Base-by-base conservation (phyloP, 2,329 filamentous ascomycete species). In the Ophiognomonia clavigignenti-juglandacearum region DNA sequence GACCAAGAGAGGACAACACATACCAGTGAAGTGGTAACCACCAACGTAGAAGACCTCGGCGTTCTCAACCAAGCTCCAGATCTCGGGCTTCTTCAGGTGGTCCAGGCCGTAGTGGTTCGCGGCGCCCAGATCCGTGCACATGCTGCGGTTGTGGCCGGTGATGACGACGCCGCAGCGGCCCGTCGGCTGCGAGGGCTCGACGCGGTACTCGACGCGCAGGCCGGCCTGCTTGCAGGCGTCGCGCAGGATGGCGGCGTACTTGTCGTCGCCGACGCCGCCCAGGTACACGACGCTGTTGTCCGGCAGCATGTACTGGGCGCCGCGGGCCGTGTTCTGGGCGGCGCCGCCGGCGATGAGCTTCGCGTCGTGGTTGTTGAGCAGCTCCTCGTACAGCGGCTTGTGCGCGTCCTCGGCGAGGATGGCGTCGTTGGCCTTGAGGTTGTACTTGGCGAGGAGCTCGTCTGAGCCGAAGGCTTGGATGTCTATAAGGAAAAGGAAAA, bases 51-150 rank as follows among this genome's bases (percentile, higher is more conserved):
- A 96, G 60, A 86, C 77, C 64, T 91, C 80, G 47, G 92, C 91
- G 59, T 86, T 83, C 80, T 97, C 82, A 51, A 93, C 93, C 43
- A 96, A 78, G 57, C 82, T 78, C 93, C 93, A 98, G 70, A 97
- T 85, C 70, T 92, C 82, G 45, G 88, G 86, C 66, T 83, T 81
- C 81, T 95, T 89, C 67, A 98, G 73, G 69, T 98, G 93, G 54
- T 93, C 89, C 43, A 96, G 67, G 71, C 92, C 92, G 75, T 98
- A 98, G 75, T 90, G 86, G 76, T 98, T 98, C 59, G 93, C 93
- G 53, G 93, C 93, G 53, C 86, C 93, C 48, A 98, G 85, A 63
- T 97, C 90, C 53, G 93, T 98, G 77, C 86, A 88, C 77, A 98
- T 85, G 66, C 84, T 90, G 61, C 93, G 85, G 82, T 97, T 85